Evolutionary conservation across 1,284 basidiomycete species (phyloP).

Genomic region (Mycosarcoma maydis): DNA sequence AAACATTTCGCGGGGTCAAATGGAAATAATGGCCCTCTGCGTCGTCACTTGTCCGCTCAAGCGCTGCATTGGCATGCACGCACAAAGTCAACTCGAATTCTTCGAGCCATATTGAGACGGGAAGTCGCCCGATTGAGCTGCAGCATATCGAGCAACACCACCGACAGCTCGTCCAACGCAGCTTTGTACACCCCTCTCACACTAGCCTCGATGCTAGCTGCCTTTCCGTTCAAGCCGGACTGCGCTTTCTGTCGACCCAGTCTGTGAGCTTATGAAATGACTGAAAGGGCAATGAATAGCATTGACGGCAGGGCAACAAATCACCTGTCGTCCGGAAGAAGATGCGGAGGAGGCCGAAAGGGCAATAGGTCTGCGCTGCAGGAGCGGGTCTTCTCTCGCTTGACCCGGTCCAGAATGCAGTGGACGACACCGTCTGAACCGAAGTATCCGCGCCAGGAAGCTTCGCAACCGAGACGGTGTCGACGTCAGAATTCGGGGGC

Average conservation of each 20-base stretch:
- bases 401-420: slow-evolving; percentile 5
- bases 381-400: not conserved
- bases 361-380: slow-evolving; percentile 2
- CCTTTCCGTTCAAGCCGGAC: no score
- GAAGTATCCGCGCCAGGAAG: slow-evolving; percentile 2
- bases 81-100: not conserved
- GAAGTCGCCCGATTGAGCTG: slow-evolving; percentile 9
- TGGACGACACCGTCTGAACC: slow-evolving; percentile 12
- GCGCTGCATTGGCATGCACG: not conserved
- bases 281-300: not conserved
- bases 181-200: not conserved
- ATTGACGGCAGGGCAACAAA: not conserved
- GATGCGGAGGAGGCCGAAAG: slow-evolving; percentile 10
- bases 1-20: slow-evolving; percentile 20
- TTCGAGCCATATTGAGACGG: slow-evolving; percentile 1
- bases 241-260: no score
- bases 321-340: no score
- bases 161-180: no score
- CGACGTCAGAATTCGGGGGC: slow-evolving; percentile 23
- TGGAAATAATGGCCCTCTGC: slow-evolving; percentile 33
- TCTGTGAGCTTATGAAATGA: no score
- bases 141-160: not conserved
- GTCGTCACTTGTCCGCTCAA: slow-evolving; percentile 16
- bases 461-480: slow-evolving; percentile 19
- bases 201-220: no score